Evolutionary conservation across 305 asterid species (phyloP).

Genomic region (Fraxinus sp.): DNA sequence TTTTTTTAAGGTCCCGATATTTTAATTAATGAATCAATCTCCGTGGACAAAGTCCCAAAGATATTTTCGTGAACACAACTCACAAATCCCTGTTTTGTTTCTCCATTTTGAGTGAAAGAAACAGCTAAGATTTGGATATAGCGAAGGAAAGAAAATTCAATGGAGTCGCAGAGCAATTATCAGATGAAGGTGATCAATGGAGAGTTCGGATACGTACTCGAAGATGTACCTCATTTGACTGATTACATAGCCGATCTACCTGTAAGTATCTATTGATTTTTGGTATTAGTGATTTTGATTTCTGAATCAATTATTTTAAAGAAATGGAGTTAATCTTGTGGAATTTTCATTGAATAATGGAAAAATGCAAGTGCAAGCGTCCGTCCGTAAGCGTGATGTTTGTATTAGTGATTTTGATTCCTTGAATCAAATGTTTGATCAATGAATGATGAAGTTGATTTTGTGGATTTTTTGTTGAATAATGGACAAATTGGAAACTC

Average conservation of each 20-base stretch:
- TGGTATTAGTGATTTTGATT: background rate
- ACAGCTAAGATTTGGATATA: background rate
- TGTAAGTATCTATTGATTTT: constrained; percentile 30
- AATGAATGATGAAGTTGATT: background rate
- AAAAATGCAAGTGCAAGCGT: background rate
- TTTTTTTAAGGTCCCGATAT: too few relatives aligned
- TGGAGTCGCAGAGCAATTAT: constrained; percentile 36
- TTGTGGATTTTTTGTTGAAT: background rate
- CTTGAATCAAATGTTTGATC: background rate
- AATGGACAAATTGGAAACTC: background rate
- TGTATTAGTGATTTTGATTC: background rate
- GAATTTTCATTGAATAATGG: background rate
- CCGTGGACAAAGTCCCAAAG: background rate
- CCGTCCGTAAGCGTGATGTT: background rate
- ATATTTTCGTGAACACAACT: background rate
- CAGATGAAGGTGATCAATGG: constrained; percentile 69
- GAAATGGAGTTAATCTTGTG: background rate
- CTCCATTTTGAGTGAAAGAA: background rate
- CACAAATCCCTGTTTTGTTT: background rate
- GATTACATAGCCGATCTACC: constrained; percentile 74
- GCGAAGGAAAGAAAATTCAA: background rate
- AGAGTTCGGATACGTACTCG: constrained; percentile 64
- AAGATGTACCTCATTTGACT: constrained; percentile 83
- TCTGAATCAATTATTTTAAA: background rate
- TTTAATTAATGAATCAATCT: background rate